A percentile compares a stretch with the other conserved stretches of the same genome.
These are phyloP conservation scores for Colletotrichum sp. DNA, from an alignment of 2,329 filamentous ascomycete species.

Conservation along the genomic window DNA sequence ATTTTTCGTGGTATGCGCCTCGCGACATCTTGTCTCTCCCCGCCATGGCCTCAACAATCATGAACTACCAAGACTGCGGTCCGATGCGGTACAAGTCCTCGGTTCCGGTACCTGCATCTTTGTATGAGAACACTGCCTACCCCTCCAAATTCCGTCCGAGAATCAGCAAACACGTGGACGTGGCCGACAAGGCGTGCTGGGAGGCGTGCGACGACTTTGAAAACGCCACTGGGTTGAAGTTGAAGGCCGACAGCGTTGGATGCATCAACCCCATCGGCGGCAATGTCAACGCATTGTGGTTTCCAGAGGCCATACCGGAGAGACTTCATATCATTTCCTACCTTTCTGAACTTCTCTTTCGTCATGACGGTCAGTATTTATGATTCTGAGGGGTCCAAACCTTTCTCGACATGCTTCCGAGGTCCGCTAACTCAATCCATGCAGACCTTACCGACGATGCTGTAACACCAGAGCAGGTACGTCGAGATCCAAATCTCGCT, in stretches of 20 bases:
- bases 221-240: not conserved
- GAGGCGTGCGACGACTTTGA: not conserved
- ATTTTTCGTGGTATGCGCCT: not conserved
- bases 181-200: not conserved
- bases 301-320: not conserved
- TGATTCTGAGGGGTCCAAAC: not conserved
- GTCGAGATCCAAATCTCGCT: not conserved
- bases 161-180: not conserved
- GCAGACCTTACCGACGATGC: not conserved
- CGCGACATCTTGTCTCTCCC: not conserved
- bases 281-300: not conserved
- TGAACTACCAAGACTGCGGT: not conserved
- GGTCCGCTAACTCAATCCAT: not conserved
- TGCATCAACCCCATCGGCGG: not conserved
- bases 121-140: not conserved
- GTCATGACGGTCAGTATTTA: not conserved
- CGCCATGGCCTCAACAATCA: not conserved
- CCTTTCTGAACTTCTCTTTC: not conserved
- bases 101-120: not conserved
- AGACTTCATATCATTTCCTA: not conserved
- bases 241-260: not conserved
- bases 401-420: not conserved
- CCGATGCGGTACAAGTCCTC: not conserved
- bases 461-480: not conserved
- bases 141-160: not conserved